These are phyloP conservation scores for Dendrobium huoshanense DNA, from an alignment of 106 monocot genomes.

Conservation along the genomic window DNA sequence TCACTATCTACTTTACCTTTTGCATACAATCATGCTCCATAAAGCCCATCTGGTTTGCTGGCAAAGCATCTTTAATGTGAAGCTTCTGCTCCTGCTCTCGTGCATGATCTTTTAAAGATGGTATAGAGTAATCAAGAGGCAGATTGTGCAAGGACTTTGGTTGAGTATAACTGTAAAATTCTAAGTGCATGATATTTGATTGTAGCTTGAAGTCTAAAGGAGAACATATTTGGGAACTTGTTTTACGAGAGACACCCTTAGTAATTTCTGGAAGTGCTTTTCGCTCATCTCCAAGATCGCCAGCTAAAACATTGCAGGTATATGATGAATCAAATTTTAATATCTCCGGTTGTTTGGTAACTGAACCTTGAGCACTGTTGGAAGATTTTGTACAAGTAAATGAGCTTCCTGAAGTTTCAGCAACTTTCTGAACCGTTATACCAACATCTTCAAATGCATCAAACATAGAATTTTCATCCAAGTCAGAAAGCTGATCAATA, in stretches of 20 bases:
- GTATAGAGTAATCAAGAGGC: conserved; percentile 8
- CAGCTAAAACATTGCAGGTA: conserved; percentile 14
- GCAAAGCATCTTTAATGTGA: conserved; percentile 17
- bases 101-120: conserved; percentile 14
- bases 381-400: conserved; percentile 1
- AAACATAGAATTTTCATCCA: conserved; percentile 59
- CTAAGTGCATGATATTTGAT: conserved; percentile 8
- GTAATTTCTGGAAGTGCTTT: conserved; percentile 3
- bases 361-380: neutral
- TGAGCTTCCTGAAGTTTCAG: conserved; percentile 13
- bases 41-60: neutral
- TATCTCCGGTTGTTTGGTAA: neutral
- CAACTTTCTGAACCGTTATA: conserved; percentile 28
- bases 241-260: conserved; percentile 7
- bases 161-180: neutral
- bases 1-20: conserved; percentile 13
- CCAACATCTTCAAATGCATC: conserved; percentile 70
- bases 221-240: neutral
- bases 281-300: neutral
- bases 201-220: neutral
- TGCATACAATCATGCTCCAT: conserved; percentile 13
- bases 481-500: conserved; percentile 39
- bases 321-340: conserved; percentile 7
- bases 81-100: neutral
- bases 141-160: conserved; percentile 4